Base-by-base conservation (phyloP, 805 yeast species). In the Blastobotrys attinorum region DNA sequence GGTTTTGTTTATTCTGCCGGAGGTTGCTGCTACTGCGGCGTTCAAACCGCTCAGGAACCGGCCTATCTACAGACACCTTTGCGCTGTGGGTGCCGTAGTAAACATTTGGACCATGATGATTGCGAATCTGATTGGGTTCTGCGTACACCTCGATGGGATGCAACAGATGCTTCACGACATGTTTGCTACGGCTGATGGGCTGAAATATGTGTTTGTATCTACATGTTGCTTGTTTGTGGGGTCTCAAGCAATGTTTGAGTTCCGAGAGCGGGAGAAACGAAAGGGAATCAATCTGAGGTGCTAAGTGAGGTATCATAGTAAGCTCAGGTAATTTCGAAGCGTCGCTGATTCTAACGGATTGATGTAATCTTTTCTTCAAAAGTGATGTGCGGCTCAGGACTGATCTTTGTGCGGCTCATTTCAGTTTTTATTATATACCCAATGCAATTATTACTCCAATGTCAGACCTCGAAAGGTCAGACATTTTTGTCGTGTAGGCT, bases 51-150 rank as follows among this genome's bases (percentile, higher is more conserved):
- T 25, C 29, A 7, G 29, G 10, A 25, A 7, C 7, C 11, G 10
- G 10, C 69, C 70, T 1, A 81, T 90, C 85, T 92, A 73, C 62
- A 74, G 97, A 52, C 84, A 82, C 58, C 56, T 81, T 11, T 85
- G 96, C 63, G 96, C 88, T 0, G 52, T 77, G 4, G 98, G 98
- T 2, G 96, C 90, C 3, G 94, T 89, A 22, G 57, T 72, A 18
- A 92, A 92, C 61, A 82, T 92, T 45, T 90, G 96, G 96, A 75
- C 90, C 82, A 90, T 92, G 98, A 88, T 92, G 88, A 73, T 88
- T 51, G 97, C 97, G 13, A 92, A 92, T 56, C 65, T 94, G 42
- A 87, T 83, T 57, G 99, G 99, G 0, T 92, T 92, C 63, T 92
- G 97, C 55, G 71, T 92, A 27, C 97, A 97, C 6, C 70, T 79